Evolutionary conservation across 768 basidiomycete species (phyloP), one percentile per base, ranked within the genome.

Genomic region (Leccinum barrowsii): DNA sequence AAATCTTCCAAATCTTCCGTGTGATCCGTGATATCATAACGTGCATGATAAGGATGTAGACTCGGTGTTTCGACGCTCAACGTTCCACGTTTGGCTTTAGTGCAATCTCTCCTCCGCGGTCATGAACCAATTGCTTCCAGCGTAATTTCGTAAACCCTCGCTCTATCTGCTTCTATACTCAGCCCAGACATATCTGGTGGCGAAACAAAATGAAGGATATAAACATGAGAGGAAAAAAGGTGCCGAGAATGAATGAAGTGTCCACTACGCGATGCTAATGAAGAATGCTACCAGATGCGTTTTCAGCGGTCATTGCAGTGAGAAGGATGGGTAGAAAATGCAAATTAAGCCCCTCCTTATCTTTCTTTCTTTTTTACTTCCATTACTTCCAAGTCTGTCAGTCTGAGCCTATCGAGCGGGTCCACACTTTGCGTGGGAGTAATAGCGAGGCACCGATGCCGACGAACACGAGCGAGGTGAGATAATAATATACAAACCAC

Each of bases 401-500:
- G n/a, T 44, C 10, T n/a, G n/a, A 11, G 42, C 42, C n/a, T 0
- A 19, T 44, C 42, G 42, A 44, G 1, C n/a, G 42, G 10, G n/a
- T 49, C 71, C 71, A 73, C 7, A 65, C 6, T 30, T 58, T 69
- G 6, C 73, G 71, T 7, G 71, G 71, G 6, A 73, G 66, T 1
- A 69, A 28, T 30, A 70, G 40, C 22, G 71, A 71, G 8, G 63
- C 58, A 2, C 57, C 21, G 0, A 63, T 51, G 5, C 54, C 65
- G 0, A 73, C 12, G 19, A 51, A 61, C 3, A 60, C 67, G 35
- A 74, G 60, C 1, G n/a, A 15, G 1, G 59, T 6, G 4, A 73
- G 46, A 22, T 57, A 74, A 55, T 69, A 73, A 22, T 73, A 74
- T 2, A 34, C 69, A 11, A 65, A 69, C 71, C 65, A 67, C 3